Base-by-base conservation (phyloP, 2,329 filamentous ascomycete species). In the Aschersonia sp. region DNA sequence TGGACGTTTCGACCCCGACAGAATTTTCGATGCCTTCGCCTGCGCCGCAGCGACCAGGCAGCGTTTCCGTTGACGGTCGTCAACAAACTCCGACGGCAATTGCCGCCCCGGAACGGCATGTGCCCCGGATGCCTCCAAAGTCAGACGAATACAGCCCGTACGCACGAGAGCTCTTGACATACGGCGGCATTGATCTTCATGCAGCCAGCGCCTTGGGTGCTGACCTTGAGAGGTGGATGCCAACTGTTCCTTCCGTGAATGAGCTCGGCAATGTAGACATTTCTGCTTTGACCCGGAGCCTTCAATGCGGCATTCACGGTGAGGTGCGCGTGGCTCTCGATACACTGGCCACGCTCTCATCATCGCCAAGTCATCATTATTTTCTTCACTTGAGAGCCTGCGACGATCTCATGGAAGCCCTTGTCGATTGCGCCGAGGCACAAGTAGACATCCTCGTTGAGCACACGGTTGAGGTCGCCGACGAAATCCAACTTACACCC, bases 321-420 rank as follows among this genome's bases (percentile, higher is more conserved):
- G 92, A 98, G 65, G 83, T 95, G n/a, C 81, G 90, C 8, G 68
- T 95, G 52, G 90, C 90, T 2, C 70, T 98, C 43, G 92, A 97
- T 62, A 87, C 85, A 0, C 70, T 98, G 37, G 81, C 80, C 8
- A 79, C 78, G 22, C 72, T 92, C 10, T 70, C 72, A 2, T 61
- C 67, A 11, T 87, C 85, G 2, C 76, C 76, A 47, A 71, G 76
- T 5, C 73, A 83, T 30, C 72, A 74, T n/a, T 70, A 89, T 14
- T 78, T 81, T 42, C 67, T 82, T 22, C 73, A 80, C 42, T 68
- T 95, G 41, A 73, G 80, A 49, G 78, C 78, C 47, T 94, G 87
- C 58, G 89, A 95, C 49, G 92, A 97, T 60, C 66, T 98, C 49
- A 75, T 95, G 14, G 92, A 97, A 51, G 83, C 85, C 0, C 67